Base-by-base conservation (phyloP, 345 rosid genomes). In the Salix viminalis region DNA sequence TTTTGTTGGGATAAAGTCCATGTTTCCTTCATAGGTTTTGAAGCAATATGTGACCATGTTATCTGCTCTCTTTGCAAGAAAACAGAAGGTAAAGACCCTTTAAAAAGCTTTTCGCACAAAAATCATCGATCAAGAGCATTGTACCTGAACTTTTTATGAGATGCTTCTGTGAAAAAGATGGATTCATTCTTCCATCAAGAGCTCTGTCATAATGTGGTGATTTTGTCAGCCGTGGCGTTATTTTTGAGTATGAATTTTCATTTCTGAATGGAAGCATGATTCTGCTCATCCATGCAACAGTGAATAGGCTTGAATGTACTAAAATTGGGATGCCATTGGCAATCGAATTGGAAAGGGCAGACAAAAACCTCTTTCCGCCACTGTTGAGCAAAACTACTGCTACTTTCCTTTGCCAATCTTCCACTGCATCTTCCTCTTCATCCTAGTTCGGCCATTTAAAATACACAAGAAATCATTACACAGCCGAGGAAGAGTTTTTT, bases 261-360 rank as follows among this genome's bases (percentile, higher is more conserved):
- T 82, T 81, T 46, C 67, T 65, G 0, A 54, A 56, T 13, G 80
- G 77, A 72, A 74, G 77, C 62, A 85, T 65, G 72, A 80, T 78
- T 52, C 67, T 62, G 75, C 83, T 84, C 70, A 88, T 78, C 91
- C 92, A 90, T 9, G 92, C 77, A 18, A 86, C 83, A 1, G 90
- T 90, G 65, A 80, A 74, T 6, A 90, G 77, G 79, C 91, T 81
- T 44, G 92, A 84, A 71, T 85, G 83, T 28, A 80, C 85, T 65
- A 90, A 75, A 77, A 36, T 80, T 10, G 89, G 89, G 32, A 77
- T 83, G 30, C 88, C 92, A 28, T 86, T 84, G 15, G 80, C 88
- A 24, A 90, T 88, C 7, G 84, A 83, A 75, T 74, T 76, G 7
- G 94, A 83, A 50, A 90, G 84, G 36, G 91, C 88, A 24, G 64